Conservation (phyloP, 345 rosid species). For the Sisymbrium altissimum region DNA sequence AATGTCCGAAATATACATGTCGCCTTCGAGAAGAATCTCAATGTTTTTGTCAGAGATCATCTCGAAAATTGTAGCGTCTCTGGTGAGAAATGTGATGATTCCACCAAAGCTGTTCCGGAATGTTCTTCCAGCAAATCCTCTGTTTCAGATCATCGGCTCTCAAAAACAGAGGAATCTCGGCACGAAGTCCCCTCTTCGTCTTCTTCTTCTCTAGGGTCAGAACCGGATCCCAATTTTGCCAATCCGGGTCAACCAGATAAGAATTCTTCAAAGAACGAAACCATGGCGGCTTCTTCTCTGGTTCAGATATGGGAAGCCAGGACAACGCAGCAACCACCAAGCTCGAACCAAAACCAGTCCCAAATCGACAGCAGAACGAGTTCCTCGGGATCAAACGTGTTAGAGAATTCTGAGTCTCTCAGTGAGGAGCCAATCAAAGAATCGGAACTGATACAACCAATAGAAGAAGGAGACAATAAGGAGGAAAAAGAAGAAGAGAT, state of each 20-base stretch:
- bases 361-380: slow-evolving; percentile 27
- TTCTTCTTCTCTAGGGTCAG: slow-evolving; percentile 17
- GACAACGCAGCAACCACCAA: slow-evolving; percentile 42
- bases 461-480: slow-evolving; percentile 8
- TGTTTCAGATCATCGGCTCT: slow-evolving; percentile 42
- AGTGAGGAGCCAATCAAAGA: slow-evolving; percentile 11
- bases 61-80: slow-evolving; percentile 40
- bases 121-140: slow-evolving; percentile 19
- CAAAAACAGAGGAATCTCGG: slow-evolving; percentile 26
- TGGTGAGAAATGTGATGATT: not conserved
- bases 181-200: slow-evolving; percentile 4
- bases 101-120: not conserved
- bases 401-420: slow-evolving; percentile 14
- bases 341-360: slow-evolving; percentile 27
- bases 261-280: not conserved
- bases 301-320: slow-evolving; percentile 95
- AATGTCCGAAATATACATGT: slow-evolving; percentile 39
- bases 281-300: slow-evolving; percentile 68
- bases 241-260: slow-evolving; percentile 19
- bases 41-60: slow-evolving; percentile 59
- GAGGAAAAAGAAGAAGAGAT: slow-evolving; percentile 24
- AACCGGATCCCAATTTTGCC: not conserved
- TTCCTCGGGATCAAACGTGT: slow-evolving; percentile 21
- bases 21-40: slow-evolving; percentile 57
- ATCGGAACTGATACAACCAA: slow-evolving; percentile 6